Base-by-base conservation (phyloP, 2,329 filamentous ascomycete genomes). In the Rutstroemia sp. region DNA sequence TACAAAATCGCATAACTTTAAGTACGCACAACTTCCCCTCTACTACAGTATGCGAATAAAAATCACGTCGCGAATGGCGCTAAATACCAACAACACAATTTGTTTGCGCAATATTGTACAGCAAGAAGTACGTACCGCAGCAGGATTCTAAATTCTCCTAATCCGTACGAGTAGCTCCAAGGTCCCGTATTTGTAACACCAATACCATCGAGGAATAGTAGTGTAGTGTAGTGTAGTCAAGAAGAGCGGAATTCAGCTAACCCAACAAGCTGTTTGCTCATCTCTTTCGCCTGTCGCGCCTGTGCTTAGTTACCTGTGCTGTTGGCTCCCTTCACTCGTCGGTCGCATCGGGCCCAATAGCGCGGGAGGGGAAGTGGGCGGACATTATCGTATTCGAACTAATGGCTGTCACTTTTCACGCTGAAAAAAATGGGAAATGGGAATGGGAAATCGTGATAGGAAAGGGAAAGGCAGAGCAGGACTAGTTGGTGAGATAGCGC, bases 91-190 rank as follows among this genome's bases (percentile, higher is more conserved):
- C 23, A 23, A 23, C 4, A 48, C 19, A 48, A 19, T 25, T 34
- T 44, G 30, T n/a, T 49, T 55, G 52, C 52, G 52, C 46, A 55
- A 55, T 49, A 50, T 50, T 44, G 52, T 55, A 55, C 52, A 44
- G 38, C 30, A 55, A 23, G 23, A 23, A 23, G 23, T 23, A 5
- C 23, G 52, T 55, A 55, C 52, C 49, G 46, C 52, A 50, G 45
- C 23, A 41, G 45, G 16, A 54, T 50, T 55, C 23, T 47, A 50
- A 30, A 55, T 55, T 55, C 46, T 55, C 52, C 52, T 55, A 23
- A 23, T 23, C 23, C 5, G 23, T 23, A 23, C 23, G 23, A 30
- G 49, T 47, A 14, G 42, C 54, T 48, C 44, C 39, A 56, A 25
- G 25, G 17, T 47, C 7, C 44, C 44, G n/a, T 14, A 47, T 47